These are phyloP conservation scores for Claviceps sorghi DNA, from an alignment of 2,329 filamentous ascomycete genomes.

Conservation along the genomic window DNA sequence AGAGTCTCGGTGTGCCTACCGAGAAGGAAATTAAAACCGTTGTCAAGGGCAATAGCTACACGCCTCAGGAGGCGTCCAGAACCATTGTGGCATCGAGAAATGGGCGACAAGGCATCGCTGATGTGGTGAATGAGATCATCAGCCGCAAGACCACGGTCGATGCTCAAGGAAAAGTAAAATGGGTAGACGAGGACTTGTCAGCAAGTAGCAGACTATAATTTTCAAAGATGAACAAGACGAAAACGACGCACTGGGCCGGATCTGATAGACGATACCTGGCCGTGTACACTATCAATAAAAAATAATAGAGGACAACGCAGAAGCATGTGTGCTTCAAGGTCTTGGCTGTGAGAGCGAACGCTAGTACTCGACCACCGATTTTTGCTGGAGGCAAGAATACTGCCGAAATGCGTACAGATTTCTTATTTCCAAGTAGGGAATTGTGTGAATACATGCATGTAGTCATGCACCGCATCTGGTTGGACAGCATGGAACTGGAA, in stretches of 20 bases:
- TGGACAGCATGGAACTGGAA: background rate
- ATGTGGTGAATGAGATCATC: slow-evolving; percentile 56
- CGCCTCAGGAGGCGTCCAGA: slow-evolving; percentile 44
- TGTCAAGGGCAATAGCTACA: slow-evolving; percentile 25
- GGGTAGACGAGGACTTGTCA: slow-evolving; percentile 18
- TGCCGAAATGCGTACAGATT: background rate
- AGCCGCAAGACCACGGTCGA: slow-evolving; percentile 42
- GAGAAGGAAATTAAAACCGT: slow-evolving; percentile 45
- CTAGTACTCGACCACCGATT: background rate
- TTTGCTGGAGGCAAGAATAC: background rate
- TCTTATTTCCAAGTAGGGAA: too few species aligned
- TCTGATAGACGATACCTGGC: background rate
- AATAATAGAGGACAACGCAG: background rate
- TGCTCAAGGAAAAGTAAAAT: slow-evolving; percentile 27
- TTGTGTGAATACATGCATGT: background rate
- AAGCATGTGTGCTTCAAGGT: background rate
- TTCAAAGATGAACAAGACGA: background rate
- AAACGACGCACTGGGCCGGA: background rate
- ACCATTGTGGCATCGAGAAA: slow-evolving; percentile 45
- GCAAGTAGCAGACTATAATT: slow-evolving; percentile 21
- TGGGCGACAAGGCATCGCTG: slow-evolving; percentile 53
- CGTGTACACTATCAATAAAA: background rate
- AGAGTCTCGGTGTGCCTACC: slow-evolving; percentile 54
- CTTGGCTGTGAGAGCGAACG: background rate
- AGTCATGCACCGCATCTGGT: background rate